Base-by-base conservation (phyloP, 257 asterid genomes). In the Solanum ahanhuiri region DNA sequence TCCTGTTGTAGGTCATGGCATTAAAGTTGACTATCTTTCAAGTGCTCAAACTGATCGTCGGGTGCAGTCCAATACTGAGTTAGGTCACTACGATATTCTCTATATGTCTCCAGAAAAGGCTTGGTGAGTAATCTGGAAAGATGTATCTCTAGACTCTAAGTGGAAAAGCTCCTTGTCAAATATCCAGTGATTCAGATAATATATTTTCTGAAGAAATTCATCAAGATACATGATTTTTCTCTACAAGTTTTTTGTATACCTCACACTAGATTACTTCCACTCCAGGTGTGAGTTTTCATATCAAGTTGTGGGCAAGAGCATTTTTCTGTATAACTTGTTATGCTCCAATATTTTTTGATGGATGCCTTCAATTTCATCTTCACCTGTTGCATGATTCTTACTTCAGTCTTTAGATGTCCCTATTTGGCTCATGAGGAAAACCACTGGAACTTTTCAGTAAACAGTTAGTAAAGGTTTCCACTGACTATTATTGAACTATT, bases 61-160 rank as follows among this genome's bases (percentile, higher is more conserved):
- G 85, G 98, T 91, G 84, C 89, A 89, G 43, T 28, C 88, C 60
- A 91, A 91, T 88, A 95, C 98, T 85, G 98, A 95, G 89, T 88
- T 90, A 75, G 98, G 99, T 77, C 90, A 69, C 73, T 93, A 91
- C 83, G 92, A 90, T 76, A 85, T 96, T 89, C 75, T 96, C 88
- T 94, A 93, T 89, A 91, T 96, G 98, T 95, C 98, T 15, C 99
- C 98, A 0, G 98, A 96, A 89, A 94, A 89, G 86, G 99, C 98
- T 33, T 88, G 98, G 99, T 95, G 88, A 5, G 11, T 66, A 11
- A 41, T 33, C 18, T 28, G 39, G 69, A 28, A 34, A 81, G n/a
- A 25, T 14, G n/a, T 43, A 41, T 84, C 43, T 17, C 77, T 41
- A 9, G 48, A 41, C 48, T 41, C 48, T 22, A 48, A 73, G 2